Evolutionary conservation across 2,329 filamentous ascomycete species (phyloP).

Genomic region (Massarina eburnea): DNA sequence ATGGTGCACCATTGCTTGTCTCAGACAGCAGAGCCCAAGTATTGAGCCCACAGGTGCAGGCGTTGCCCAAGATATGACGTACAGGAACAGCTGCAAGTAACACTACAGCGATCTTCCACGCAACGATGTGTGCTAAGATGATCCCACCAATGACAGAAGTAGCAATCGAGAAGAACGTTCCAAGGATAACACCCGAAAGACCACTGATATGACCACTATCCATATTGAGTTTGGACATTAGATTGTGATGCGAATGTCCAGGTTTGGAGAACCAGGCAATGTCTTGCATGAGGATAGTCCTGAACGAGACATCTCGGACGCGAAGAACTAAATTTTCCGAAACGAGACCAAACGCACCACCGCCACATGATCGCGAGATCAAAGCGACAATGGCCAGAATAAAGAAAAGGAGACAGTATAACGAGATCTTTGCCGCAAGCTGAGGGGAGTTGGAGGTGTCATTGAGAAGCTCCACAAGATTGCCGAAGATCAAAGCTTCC

Average conservation of each 20-base stretch:
- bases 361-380: conserved; percentile 46
- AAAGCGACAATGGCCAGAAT: conserved; percentile 55
- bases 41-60: too few relatives aligned
- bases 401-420: conserved; percentile 56
- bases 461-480: conserved; percentile 55
- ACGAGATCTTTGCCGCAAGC: conserved; percentile 36
- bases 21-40: too few relatives aligned
- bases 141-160: conserved; percentile 52
- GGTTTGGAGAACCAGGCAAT: conserved; percentile 53
- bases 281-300: conserved; percentile 58
- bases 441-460: conserved; percentile 37
- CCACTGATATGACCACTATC: conserved; percentile 53
- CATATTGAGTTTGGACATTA: conserved; percentile 51
- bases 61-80: too few relatives aligned
- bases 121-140: conserved; percentile 50
- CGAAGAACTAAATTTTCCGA: conserved; percentile 50
- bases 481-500: conserved; percentile 60
- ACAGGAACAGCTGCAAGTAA: conserved; percentile 52
- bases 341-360: conserved; percentile 52
- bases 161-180: conserved; percentile 52
- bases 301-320: conserved; percentile 50
- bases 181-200: conserved; percentile 53
- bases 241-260: conserved; percentile 46
- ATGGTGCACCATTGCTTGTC: too few relatives aligned
- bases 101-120: conserved; percentile 56